phyloP scores from a whole-genome alignment of 192 early-diverging fungal species.

The Coemansia asiatica region DNA sequence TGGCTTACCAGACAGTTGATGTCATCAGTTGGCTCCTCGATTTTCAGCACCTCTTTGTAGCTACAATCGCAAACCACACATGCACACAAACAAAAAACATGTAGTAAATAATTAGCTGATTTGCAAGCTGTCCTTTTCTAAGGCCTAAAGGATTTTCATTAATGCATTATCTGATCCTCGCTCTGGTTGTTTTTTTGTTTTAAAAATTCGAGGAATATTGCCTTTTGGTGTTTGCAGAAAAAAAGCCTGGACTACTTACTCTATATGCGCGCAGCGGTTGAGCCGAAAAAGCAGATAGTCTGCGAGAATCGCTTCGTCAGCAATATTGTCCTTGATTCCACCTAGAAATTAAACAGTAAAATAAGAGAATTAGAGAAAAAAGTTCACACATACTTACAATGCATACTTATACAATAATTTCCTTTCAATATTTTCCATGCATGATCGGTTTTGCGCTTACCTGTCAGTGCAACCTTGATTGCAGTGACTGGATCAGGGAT shows the following conservation, averaged over 20 bases:
- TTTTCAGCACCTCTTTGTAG: conserved; percentile 58
- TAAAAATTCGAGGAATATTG: too few species aligned
- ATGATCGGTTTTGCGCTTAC: conserved; percentile 24
- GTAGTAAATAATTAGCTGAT: not conserved
- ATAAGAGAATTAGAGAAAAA: too few species aligned
- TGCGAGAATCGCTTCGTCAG: conserved; percentile 77
- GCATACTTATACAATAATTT: too few species aligned
- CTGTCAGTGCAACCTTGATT: conserved; percentile 89
- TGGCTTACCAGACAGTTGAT: conserved; percentile 63
- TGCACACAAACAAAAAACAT: not conserved
- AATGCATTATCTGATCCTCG: conserved; percentile 5
- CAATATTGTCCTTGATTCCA: conserved; percentile 82
- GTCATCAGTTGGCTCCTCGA: conserved; percentile 70
- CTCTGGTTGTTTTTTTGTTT: not conserved
- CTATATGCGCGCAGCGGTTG: conserved; percentile 60
- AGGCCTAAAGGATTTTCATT: not conserved
- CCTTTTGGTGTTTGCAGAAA: too few species aligned
- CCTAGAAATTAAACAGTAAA: conserved; percentile 15
- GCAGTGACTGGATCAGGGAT: conserved; percentile 77
- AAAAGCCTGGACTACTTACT: conserved; percentile 49
- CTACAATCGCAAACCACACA: conserved; percentile 20
- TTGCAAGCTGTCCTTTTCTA: not conserved
- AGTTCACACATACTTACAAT: too few species aligned
- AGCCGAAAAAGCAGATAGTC: conserved; percentile 89
- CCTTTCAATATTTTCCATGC: not conserved